Conservation (phyloP, 306 rosid species). For the Pyrus bretschneideri region DNA sequence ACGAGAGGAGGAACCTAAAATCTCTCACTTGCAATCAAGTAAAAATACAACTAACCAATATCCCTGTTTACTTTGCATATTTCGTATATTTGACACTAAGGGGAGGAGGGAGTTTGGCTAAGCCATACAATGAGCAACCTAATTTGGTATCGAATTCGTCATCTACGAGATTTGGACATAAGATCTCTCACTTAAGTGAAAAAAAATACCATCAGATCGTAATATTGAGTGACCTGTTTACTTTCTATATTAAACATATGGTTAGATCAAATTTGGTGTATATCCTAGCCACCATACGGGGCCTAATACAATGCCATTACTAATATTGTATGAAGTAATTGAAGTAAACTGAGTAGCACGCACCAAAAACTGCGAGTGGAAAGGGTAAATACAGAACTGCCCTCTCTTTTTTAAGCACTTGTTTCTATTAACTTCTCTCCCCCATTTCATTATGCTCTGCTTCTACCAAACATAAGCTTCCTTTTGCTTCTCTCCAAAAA, state of each 20-base stretch:
- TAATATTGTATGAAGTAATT: not conserved
- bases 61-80: too few species aligned
- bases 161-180: too few species aligned
- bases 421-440: not conserved
- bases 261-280: too few species aligned
- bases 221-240: too few species aligned
- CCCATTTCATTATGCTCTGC: not conserved
- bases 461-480: not conserved
- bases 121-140: fast-evolving
- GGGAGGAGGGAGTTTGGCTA: fast-evolving
- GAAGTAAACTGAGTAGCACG: not conserved
- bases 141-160: too few species aligned
- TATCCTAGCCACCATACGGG: not conserved
- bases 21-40: fast-evolving
- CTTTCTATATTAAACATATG: not conserved
- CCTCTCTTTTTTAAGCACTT: not conserved
- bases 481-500: not conserved
- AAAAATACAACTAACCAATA: too few species aligned
- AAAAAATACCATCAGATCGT: fast-evolving
- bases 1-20: fast-evolving
- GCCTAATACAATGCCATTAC: not conserved
- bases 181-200: fast-evolving
- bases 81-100: too few species aligned
- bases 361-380: not conserved
- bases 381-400: not conserved